phyloP scores from a whole-genome alignment of 352 stramenopile genomes.

The Phytophthora litchii region DNA sequence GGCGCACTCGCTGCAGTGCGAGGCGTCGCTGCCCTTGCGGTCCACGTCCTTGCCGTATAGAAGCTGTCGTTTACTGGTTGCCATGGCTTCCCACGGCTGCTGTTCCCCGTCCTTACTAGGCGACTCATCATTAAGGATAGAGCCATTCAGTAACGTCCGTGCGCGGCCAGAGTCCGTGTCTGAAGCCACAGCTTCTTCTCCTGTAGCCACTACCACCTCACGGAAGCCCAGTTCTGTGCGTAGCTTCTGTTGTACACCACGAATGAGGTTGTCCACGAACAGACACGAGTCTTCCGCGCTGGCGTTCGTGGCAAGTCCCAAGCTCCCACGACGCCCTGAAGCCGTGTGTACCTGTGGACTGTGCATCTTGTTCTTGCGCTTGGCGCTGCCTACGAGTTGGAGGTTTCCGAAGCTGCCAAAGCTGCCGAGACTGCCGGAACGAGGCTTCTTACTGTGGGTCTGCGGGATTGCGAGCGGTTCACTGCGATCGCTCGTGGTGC shows the following conservation, averaged over 20 bases:
- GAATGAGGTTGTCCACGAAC: constrained; percentile 74
- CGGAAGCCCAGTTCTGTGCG: constrained; percentile 67
- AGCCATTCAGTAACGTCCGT: constrained; percentile 22
- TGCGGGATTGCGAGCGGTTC: constrained; percentile 24
- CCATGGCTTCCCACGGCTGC: constrained; percentile 36
- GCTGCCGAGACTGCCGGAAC: constrained; percentile 21
- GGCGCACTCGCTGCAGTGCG: constrained; percentile 54
- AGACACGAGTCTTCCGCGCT: constrained; percentile 64
- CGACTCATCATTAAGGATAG: constrained; percentile 26
- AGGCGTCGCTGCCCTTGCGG: constrained; percentile 35
- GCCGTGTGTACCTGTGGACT: constrained; percentile 23
- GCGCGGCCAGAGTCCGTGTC: constrained; percentile 36
- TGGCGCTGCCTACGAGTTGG: constrained; percentile 21
- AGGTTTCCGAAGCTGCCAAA: constrained; percentile 34
- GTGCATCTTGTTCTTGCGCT: constrained; percentile 30
- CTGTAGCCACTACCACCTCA: constrained; percentile 68
- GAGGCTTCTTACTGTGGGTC: constrained; percentile 17
- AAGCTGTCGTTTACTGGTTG: constrained; percentile 33
- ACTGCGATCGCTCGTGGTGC: constrained; percentile 11
- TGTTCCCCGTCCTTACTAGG: constrained; percentile 11
- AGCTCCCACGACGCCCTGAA: constrained; percentile 21
- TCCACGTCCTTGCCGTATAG: constrained; percentile 35
- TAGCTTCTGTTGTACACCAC: constrained; percentile 62
- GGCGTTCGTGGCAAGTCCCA: constrained; percentile 22
- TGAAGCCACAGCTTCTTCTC: constrained; percentile 37